These are phyloP conservation scores for Hypomyces perniciosus DNA, from an alignment of 2,329 filamentous ascomycete species.

Conservation along the genomic window DNA sequence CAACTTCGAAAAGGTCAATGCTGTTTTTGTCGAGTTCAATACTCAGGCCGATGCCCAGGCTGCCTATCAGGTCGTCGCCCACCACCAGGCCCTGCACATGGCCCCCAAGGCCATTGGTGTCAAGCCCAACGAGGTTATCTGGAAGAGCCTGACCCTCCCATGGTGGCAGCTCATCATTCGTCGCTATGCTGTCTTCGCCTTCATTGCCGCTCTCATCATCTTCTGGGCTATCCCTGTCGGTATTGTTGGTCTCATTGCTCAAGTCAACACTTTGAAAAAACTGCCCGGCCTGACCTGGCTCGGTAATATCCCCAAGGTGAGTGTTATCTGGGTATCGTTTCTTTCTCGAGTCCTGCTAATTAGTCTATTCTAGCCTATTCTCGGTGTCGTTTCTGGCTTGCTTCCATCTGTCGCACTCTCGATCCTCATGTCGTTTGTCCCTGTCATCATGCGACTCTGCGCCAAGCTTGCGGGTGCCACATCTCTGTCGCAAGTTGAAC, in stretches of 20 bases:
- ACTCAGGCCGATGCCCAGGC: slow-evolving; percentile 76
- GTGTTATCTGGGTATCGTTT: background rate
- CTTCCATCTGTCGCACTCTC: slow-evolving; percentile 74
- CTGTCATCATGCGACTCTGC: slow-evolving; percentile 57
- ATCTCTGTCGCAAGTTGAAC: slow-evolving; percentile 71
- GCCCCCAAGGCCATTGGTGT: slow-evolving; percentile 78
- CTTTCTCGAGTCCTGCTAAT: background rate
- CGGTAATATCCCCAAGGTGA: slow-evolving; percentile 54
- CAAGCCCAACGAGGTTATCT: slow-evolving; percentile 75
- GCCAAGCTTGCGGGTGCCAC: slow-evolving; percentile 76
- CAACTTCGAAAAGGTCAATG: slow-evolving; percentile 57
- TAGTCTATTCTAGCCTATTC: slow-evolving; percentile 38
- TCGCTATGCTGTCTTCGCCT: slow-evolving; percentile 54
- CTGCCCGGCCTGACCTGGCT: slow-evolving; percentile 72
- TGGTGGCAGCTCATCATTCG: slow-evolving; percentile 75
- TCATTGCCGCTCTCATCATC: slow-evolving; percentile 68
- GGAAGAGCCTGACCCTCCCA: slow-evolving; percentile 63
- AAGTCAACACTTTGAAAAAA: slow-evolving; percentile 64
- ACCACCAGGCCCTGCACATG: slow-evolving; percentile 79
- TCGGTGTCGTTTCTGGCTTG: slow-evolving; percentile 77
- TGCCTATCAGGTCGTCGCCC: slow-evolving; percentile 75
- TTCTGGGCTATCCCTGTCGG: slow-evolving; percentile 79
- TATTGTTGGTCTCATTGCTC: slow-evolving; percentile 77
- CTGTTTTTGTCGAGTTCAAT: slow-evolving; percentile 90
- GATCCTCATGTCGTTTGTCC: slow-evolving; percentile 76